Base-by-base conservation (phyloP, 176 grass and related monocot species). In the Eragrostis nindensis region DNA sequence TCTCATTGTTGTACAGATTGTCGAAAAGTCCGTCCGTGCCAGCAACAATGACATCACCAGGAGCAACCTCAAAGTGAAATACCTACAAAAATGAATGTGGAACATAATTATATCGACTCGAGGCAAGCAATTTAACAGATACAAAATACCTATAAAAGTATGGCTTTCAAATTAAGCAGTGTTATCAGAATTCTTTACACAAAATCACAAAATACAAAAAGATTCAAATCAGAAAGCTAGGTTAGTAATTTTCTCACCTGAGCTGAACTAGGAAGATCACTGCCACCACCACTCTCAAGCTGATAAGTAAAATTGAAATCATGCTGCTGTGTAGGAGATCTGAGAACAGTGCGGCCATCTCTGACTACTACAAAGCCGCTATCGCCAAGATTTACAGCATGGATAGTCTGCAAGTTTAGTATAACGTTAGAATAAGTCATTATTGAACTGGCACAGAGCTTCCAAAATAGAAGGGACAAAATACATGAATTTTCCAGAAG, bases 221-320 rank as follows among this genome's bases (percentile, higher is more conserved):
- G 48, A 14, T 32, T 18, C 18, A 61, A 71, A 27, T 38, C 8
- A 24, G 17, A 48, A 5, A 71, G 17, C 69, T 46, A 24, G 16
- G 21, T 32, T 57, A 72, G 69, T 24, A 68, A 27, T 76, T 27
- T 83, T 89, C 92, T 77, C 65, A 91, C 97, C 85, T 99, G 93
- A 4, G 90, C 97, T 48, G 97, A 81, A 93, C 93, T 99, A 48
- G 97, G 97, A 55, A 99, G 93, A 85, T 99, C 97, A 65, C 93
- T 96, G 18, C 87, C 78, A 99, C 94, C 94, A 38, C 88, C 93
- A 78, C 97, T 85, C 87, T 99, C 97, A 11, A 99, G 97, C 85
- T 99, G 97, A 78, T 93, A 99, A 75, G 97, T 99, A 53, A 99
- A 92, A 87, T 99, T 99, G 82, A 99, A 99, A 80, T 99, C 97